Conservation (phyloP, 75 land plant genomes). For the Chamaecyparis obtusa region DNA sequence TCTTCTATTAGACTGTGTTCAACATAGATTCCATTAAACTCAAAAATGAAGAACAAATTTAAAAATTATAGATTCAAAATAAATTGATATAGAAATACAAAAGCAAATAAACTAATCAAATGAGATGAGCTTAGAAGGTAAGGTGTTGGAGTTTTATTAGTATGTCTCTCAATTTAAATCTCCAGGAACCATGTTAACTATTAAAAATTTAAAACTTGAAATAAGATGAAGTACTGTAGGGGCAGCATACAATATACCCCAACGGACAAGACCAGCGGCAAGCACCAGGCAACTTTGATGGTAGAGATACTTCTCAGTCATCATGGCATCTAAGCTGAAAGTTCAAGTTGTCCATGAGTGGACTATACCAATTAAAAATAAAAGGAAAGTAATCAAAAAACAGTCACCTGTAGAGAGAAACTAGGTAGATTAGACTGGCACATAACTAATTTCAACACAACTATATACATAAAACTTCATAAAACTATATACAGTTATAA, state of each 20-base stretch:
- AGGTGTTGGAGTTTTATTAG: too few species aligned
- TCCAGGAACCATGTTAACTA: too few species aligned
- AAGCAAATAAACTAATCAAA: neutral
- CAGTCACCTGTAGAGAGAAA: neutral
- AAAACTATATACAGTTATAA: too few species aligned
- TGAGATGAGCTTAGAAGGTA: too few species aligned
- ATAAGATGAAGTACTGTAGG: neutral
- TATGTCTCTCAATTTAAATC: too few species aligned
- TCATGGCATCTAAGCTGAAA: neutral
- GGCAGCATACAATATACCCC: neutral
- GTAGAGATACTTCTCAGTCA: neutral
- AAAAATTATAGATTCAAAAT: neutral
- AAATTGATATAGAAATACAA: conserved; percentile 9
- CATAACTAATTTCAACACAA: too few species aligned
- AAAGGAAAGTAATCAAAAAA: too few species aligned
- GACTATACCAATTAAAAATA: too few species aligned
- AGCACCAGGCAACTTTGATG: neutral
- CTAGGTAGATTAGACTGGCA: neutral
- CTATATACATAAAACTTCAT: too few species aligned
- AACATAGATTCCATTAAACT: neutral
- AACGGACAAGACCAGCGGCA: neutral
- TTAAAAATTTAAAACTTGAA: neutral
- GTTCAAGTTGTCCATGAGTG: neutral
- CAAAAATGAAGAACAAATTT: neutral
- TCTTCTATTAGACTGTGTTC: neutral